phyloP scores from a whole-genome alignment of 768 basidiomycete species.

The Boletus insuetus region DNA sequence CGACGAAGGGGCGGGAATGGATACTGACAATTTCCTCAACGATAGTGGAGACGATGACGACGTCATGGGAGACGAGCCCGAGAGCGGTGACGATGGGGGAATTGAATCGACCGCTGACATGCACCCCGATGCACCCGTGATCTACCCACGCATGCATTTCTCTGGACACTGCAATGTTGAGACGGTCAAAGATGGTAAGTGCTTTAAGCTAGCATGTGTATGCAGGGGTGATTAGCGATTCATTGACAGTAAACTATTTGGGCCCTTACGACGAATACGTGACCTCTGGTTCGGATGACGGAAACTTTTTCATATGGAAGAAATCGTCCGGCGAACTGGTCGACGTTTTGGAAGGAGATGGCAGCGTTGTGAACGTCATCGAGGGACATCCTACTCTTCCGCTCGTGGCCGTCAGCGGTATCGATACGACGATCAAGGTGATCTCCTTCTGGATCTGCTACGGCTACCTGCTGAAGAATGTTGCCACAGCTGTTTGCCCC shows the following conservation, averaged over 20 bases:
- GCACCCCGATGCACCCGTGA: conserved; percentile 42
- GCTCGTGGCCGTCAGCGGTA: conserved; percentile 82
- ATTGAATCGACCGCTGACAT: conserved; percentile 20
- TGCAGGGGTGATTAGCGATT: neutral
- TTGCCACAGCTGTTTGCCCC: conserved; percentile 63
- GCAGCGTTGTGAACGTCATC: conserved; percentile 78
- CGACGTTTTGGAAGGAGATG: conserved; percentile 84
- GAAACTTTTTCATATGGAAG: conserved; percentile 85
- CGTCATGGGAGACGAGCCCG: conserved; percentile 23
- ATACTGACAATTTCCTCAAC: conserved; percentile 29
- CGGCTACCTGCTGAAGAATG: neutral
- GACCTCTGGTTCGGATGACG: conserved; percentile 83
- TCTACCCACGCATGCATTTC: conserved; percentile 64
- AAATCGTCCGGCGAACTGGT: conserved; percentile 62
- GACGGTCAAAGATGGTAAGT: conserved; percentile 84
- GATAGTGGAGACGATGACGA: conserved; percentile 29
- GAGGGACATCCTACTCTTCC: conserved; percentile 80
- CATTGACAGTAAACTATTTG: conserved; percentile 72
- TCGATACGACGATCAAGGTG: conserved; percentile 84
- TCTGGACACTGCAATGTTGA: conserved; percentile 73
- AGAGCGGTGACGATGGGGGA: conserved; percentile 34
- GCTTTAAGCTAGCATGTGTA: neutral
- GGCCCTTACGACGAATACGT: conserved; percentile 78
- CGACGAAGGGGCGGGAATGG: conserved; percentile 28
- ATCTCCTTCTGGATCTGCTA: conserved; percentile 9